Conservation (phyloP, 1,284 basidiomycete genomes). For the Rhodotorula sp. region DNA sequence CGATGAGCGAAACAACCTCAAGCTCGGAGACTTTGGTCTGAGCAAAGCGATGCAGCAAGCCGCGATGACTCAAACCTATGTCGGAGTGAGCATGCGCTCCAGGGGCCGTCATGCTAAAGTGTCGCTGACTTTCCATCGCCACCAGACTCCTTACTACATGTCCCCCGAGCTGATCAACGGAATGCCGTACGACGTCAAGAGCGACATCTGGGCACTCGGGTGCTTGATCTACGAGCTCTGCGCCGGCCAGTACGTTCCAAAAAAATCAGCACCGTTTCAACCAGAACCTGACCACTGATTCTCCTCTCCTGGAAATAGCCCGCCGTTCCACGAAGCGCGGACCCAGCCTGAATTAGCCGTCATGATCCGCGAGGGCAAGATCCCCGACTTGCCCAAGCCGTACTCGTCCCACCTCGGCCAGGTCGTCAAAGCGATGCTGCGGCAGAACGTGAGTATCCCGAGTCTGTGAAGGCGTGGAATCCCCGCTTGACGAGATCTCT, state of each 20-base stretch:
- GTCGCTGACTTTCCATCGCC: background rate
- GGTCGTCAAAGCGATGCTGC: slow-evolving; percentile 83
- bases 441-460: slow-evolving; percentile 64
- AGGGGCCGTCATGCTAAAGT: background rate
- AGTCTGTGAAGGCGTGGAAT: fast-evolving
- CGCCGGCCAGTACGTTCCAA: slow-evolving; percentile 63
- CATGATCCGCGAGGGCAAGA: slow-evolving; percentile 76
- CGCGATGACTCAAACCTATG: slow-evolving; percentile 90
- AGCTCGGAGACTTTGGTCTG: slow-evolving; percentile 93
- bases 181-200: slow-evolving; percentile 93
- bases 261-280: background rate
- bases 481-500: background rate
- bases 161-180: slow-evolving; percentile 95
- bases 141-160: slow-evolving; percentile 96
- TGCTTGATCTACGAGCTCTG: slow-evolving; percentile 96
- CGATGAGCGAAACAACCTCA: slow-evolving; percentile 72
- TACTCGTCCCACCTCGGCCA: slow-evolving; percentile 70
- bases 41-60: slow-evolving; percentile 84
- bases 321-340: slow-evolving; percentile 85
- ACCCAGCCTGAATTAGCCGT: slow-evolving; percentile 80
- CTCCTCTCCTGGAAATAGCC: slow-evolving; percentile 48
- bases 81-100: slow-evolving; percentile 65
- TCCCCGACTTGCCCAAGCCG: slow-evolving; percentile 76
- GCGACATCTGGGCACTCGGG: slow-evolving; percentile 96
- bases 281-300: background rate